phyloP scores from a whole-genome alignment of 345 rosid genomes.

The Litchi chinensis region DNA sequence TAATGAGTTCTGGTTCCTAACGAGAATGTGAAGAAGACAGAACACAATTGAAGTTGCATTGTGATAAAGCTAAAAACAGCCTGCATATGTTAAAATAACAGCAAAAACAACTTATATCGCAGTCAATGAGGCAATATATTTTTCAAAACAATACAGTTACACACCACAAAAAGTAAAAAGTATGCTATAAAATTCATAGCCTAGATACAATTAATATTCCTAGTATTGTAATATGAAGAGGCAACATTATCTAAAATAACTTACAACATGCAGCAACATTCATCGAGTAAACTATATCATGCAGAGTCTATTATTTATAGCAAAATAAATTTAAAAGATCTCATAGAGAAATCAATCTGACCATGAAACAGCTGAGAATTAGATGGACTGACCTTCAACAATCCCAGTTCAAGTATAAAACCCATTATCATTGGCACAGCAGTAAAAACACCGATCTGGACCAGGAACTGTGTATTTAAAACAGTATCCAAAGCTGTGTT shows the following conservation, averaged over 20 bases:
- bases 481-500: conserved; percentile 92
- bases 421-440: conserved; percentile 99
- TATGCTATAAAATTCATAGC: background rate
- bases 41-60: conserved; percentile 96
- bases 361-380: conserved; percentile 6
- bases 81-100: conserved; percentile 38
- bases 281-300: background rate
- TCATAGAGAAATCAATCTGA: background rate
- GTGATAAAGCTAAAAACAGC: conserved; percentile 96
- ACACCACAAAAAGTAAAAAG: background rate
- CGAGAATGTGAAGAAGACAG: conserved; percentile 98
- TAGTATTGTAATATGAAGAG: background rate
- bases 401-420: conserved; percentile 90
- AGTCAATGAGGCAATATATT: background rate
- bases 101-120: background rate
- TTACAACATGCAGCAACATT: too few species aligned
- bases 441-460: conserved; percentile 96
- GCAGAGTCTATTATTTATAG: background rate
- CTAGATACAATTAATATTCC: background rate
- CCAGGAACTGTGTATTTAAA: conserved; percentile 92
- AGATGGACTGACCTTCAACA: conserved; percentile 70
- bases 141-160: background rate
- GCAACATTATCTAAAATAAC: background rate
- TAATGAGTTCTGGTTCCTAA: conserved; percentile 97
- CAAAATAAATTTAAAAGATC: background rate